These are phyloP conservation scores for Ilex aquifolium DNA, from an alignment of 257 asterid species.

Conservation along the genomic window DNA sequence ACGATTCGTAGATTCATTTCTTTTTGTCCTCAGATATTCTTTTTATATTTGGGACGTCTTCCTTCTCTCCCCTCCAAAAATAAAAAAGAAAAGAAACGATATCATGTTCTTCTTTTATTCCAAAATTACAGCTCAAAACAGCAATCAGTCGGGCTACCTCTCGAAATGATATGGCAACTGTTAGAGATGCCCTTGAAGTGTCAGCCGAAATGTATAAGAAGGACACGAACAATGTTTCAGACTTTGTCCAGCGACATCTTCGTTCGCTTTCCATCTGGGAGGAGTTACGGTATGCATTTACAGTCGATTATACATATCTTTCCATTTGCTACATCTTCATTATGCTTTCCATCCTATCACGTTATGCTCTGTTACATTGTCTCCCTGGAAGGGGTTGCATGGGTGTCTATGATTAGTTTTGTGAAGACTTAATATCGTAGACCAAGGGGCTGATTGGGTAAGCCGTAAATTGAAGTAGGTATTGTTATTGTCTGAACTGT, in stretches of 20 bases:
- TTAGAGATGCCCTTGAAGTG: conserved; percentile 96
- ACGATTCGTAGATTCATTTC: conserved; percentile 3
- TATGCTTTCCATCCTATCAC: not conserved
- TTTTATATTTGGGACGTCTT: no score
- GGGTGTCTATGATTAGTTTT: not conserved
- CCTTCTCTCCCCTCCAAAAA: no score
- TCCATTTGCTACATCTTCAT: not conserved
- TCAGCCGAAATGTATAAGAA: conserved; percentile 91
- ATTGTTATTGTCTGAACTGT: no score
- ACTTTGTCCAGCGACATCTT: conserved; percentile 85
- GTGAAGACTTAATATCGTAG: no score
- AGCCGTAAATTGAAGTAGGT: no score
- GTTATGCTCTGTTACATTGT: not conserved
- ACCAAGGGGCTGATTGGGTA: no score
- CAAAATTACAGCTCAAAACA: conserved; percentile 68
- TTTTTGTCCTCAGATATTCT: no score
- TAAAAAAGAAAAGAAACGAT: no score
- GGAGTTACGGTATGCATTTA: conserved; percentile 67
- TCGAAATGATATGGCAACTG: conserved; percentile 95
- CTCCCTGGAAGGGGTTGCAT: not conserved
- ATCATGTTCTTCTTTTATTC: conserved; percentile 11
- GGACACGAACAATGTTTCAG: conserved; percentile 74
- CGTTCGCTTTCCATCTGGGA: conserved; percentile 93
- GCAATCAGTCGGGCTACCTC: conserved; percentile 79
- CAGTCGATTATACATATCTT: not conserved